Evolutionary conservation across 176 grass and related monocot species (phyloP).

Genomic region (Triticum urartu): DNA sequence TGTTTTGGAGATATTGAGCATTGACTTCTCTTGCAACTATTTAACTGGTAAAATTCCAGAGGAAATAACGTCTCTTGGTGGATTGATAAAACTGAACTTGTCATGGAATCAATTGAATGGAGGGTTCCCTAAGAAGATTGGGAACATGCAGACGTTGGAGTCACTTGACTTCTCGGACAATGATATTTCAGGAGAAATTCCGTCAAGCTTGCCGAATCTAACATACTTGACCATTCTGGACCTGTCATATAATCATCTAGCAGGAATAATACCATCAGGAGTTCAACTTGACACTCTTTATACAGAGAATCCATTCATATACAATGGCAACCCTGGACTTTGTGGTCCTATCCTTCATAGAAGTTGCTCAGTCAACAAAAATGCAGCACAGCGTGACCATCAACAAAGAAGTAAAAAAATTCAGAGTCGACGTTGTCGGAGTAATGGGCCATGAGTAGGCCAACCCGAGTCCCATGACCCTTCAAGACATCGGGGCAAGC

Average conservation of each 20-base stretch:
- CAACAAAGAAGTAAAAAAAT: too few species aligned
- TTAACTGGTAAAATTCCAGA: not conserved
- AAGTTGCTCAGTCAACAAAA: not conserved
- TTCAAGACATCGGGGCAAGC: too few species aligned
- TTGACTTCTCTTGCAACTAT: not conserved
- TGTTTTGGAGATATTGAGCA: not conserved
- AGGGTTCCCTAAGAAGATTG: not conserved
- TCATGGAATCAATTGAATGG: not conserved
- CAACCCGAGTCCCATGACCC: too few species aligned
- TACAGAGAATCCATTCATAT: not conserved
- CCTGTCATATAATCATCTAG: conserved; percentile 41
- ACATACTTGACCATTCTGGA: conserved; percentile 32
- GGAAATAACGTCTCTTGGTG: not conserved
- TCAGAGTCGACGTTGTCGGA: not conserved
- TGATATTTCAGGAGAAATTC: conserved; percentile 29
- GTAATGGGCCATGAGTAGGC: too few species aligned
- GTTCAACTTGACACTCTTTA: conserved; percentile 46
- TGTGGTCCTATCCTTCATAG: conserved; percentile 25
- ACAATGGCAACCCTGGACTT: conserved; percentile 22
- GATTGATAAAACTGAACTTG: not conserved
- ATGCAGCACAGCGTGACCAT: not conserved
- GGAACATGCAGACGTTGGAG: conserved; percentile 23
- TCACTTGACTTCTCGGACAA: conserved; percentile 49
- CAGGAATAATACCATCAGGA: conserved; percentile 33
- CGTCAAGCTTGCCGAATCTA: not conserved